Evolutionary conservation across 2,329 filamentous ascomycete genomes (phyloP), one percentile per base, ranked within the genome.

Genomic region (Bipolaris cookei): DNA sequence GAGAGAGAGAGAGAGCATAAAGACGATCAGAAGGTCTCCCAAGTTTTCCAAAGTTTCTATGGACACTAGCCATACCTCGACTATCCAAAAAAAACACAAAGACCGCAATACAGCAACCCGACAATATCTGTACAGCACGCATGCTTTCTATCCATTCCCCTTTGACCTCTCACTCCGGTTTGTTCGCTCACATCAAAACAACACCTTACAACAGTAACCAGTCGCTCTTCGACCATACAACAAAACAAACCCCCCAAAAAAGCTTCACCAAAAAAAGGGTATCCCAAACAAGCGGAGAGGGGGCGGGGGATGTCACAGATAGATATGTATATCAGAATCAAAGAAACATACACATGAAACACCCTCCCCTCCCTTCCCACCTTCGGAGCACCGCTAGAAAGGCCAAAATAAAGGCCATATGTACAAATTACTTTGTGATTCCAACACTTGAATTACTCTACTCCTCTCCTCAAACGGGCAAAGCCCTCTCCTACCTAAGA

Each of bases 341-440:
- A 38, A 25, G 25, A n/a, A 35, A 46, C 16, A 46, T 21, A 28
- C 23, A 37, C 23, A 58, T 58, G 61, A 62, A 38, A 30, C 28
- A 30, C 3, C 28, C 28, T 30, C 10, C 13, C 10, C 28, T 10
- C 7, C 25, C 4, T 11, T 13, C 45, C 56, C 43, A 50, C 44
- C 42, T 47, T 39, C 25, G 14, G 38, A 44, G 20, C 10, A 38
- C 21, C 35, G 52, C 35, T 23, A 18, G 28, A 14, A 20, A 21
- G 30, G 37, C 41, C 54, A 52, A 38, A 37, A 53, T 45, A 39
- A 54, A 23, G 37, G 42, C 16, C 18, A 32, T 63, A 65, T 67
- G 39, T 65, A 67, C 64, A 65, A 65, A 56, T 37, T 37, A 25
- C 13, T 48, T 52, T 43, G 28, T 3, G 35, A 42, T 48, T 54